Evolutionary conservation across 768 basidiomycete species (phyloP).

Genomic region (Mycena floridula): DNA sequence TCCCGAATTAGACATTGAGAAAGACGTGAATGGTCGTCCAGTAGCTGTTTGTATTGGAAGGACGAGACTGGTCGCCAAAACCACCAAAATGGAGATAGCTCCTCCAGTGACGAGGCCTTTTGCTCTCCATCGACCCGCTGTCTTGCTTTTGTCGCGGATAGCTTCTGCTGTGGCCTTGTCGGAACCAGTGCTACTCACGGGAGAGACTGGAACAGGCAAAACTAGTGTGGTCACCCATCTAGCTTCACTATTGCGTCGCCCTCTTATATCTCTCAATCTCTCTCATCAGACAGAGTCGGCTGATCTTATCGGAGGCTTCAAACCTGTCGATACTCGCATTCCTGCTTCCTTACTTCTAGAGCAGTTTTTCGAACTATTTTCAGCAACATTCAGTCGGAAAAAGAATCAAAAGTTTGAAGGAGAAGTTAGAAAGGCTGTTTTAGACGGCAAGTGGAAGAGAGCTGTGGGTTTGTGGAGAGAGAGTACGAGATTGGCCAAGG

Average conservation of each 20-base stretch:
- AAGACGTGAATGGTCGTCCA: slow-evolving; percentile 56
- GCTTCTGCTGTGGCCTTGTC: slow-evolving; percentile 60
- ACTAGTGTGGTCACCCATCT: slow-evolving; percentile 89
- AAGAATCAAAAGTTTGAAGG: slow-evolving; percentile 86
- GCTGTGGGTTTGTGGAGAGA: slow-evolving; percentile 82
- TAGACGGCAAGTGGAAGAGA: slow-evolving; percentile 81
- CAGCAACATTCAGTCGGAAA: slow-evolving; percentile 79
- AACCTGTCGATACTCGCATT: slow-evolving; percentile 85
- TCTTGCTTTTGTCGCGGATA: slow-evolving; percentile 74
- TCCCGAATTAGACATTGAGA: slow-evolving; percentile 65
- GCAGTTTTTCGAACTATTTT: slow-evolving; percentile 76
- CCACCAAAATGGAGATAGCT: slow-evolving; percentile 28
- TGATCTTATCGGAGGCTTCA: slow-evolving; percentile 92
- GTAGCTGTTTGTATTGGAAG: slow-evolving; percentile 58
- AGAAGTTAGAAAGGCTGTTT: slow-evolving; percentile 74
- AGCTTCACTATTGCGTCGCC: slow-evolving; percentile 66
- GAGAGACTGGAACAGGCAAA: slow-evolving; percentile 99
- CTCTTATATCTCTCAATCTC: slow-evolving; percentile 84
- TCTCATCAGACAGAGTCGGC: slow-evolving; percentile 96
- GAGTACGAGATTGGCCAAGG: slow-evolving; percentile 60
- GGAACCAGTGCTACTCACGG: slow-evolving; percentile 88
- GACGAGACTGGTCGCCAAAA: slow-evolving; percentile 46
- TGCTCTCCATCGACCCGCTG: slow-evolving; percentile 83
- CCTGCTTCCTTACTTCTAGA: slow-evolving; percentile 67
- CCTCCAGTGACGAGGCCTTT: slow-evolving; percentile 53